These are phyloP conservation scores for Aleurites moluccanus DNA, from an alignment of 441 rosid genomes.

Conservation along the genomic window DNA sequence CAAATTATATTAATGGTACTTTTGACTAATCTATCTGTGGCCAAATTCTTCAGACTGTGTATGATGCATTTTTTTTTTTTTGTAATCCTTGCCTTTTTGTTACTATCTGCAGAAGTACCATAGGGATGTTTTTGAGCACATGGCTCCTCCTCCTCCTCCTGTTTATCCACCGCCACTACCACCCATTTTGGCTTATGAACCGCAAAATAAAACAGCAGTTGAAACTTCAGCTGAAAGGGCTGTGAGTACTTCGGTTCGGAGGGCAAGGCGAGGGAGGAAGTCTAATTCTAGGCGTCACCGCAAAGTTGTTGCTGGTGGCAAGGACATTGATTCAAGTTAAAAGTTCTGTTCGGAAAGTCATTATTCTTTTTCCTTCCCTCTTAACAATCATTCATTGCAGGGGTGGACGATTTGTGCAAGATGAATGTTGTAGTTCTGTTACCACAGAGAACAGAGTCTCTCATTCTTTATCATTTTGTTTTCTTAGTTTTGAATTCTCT, in stretches of 20 bases:
- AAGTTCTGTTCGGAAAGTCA: conserved; percentile 26
- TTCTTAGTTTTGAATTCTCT: conserved; percentile 18
- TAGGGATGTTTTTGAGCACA: conserved; percentile 55
- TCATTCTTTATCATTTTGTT: conserved; percentile 13
- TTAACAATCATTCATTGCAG: conserved; percentile 26
- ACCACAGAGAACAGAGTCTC: conserved; percentile 21
- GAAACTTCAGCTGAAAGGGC: conserved; percentile 36
- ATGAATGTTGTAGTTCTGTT: conserved; percentile 26
- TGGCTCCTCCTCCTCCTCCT: conserved; percentile 39
- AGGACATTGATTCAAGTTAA: conserved; percentile 37
- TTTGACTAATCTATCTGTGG: not conserved
- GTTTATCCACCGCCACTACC: conserved; percentile 42
- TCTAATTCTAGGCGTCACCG: conserved; percentile 71
- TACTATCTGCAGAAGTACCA: conserved; percentile 65
- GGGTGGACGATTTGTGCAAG: conserved; percentile 32
- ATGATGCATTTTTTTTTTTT: not conserved
- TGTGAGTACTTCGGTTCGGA: conserved; percentile 32
- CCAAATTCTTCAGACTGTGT: not conserved
- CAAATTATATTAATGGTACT: not conserved
- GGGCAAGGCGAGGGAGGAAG: conserved; percentile 54
- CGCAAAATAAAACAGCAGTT: conserved; percentile 37
- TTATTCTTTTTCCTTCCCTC: conserved; percentile 36
- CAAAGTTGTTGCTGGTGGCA: conserved; percentile 50
- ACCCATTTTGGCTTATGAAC: conserved; percentile 28
- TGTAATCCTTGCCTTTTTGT: not conserved